These are phyloP conservation scores for Zasmidium angulare DNA, from an alignment of 2,329 filamentous ascomycete genomes.

Conservation along the genomic window DNA sequence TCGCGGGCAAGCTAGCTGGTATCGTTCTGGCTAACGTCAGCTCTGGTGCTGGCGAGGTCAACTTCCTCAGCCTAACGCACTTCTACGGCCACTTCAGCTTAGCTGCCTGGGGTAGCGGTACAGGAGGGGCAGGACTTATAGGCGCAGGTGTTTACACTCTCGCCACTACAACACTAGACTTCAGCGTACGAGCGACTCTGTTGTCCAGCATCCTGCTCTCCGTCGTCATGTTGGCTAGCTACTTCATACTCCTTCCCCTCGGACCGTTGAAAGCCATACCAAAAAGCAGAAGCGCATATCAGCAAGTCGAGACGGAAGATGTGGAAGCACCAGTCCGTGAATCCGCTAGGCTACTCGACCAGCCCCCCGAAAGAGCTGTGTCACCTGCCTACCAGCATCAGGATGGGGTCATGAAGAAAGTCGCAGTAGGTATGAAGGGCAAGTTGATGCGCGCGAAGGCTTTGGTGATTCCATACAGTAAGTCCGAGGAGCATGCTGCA, in stretches of 20 bases:
- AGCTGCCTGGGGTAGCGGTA: slow-evolving; percentile 89
- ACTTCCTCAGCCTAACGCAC: slow-evolving; percentile 86
- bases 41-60: slow-evolving; percentile 84
- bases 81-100: slow-evolving; percentile 87
- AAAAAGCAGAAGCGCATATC: slow-evolving; percentile 52
- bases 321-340: slow-evolving; percentile 24
- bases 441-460: slow-evolving; percentile 54
- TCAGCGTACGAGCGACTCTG: slow-evolving; percentile 72
- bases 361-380: slow-evolving; percentile 28
- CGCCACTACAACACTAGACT: slow-evolving; percentile 74
- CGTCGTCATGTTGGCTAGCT: slow-evolving; percentile 77
- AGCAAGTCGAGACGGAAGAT: slow-evolving; percentile 50
- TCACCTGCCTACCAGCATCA: slow-evolving; percentile 24
- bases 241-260: slow-evolving; percentile 76
- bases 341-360: slow-evolving; percentile 37
- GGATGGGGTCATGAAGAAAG: background rate
- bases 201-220: slow-evolving; percentile 78
- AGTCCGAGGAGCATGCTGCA: too few species aligned
- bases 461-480: slow-evolving; percentile 53
- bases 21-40: slow-evolving; percentile 82
- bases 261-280: slow-evolving; percentile 58
- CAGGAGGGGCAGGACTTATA: slow-evolving; percentile 81
- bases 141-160: slow-evolving; percentile 87
- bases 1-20: slow-evolving; percentile 76
- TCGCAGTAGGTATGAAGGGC: slow-evolving; percentile 19